Conservation (phyloP, 176 grass and related monocot genomes). For the Raddia guianensis region DNA sequence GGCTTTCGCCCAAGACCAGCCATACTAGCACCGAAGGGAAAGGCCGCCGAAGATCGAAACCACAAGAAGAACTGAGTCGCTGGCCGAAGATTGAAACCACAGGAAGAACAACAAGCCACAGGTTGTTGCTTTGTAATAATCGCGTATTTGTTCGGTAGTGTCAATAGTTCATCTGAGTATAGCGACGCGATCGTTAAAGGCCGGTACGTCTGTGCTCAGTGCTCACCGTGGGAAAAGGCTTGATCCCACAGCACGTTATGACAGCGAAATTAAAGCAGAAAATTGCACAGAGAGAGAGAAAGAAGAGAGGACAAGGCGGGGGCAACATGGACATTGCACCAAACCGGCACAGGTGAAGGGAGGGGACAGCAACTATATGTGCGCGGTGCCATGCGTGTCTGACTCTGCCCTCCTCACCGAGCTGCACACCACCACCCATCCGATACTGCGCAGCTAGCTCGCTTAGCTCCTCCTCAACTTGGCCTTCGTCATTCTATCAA, state of each 20-base stretch:
- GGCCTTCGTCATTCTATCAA: no score
- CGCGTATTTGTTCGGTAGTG: background rate
- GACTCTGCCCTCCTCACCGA: conserved; percentile 27
- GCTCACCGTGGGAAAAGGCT: conserved; percentile 1
- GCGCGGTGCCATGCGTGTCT: conserved; percentile 25
- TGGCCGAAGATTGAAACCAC: no score
- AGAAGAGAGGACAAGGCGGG: background rate
- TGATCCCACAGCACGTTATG: background rate
- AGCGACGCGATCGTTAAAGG: conserved; percentile 17
- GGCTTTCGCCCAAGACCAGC: no score
- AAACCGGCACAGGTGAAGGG: background rate
- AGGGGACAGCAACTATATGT: conserved; percentile 51
- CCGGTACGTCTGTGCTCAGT: conserved; percentile 5
- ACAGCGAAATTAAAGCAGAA: background rate
- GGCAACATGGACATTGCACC: conserved; percentile 43
- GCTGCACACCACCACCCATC: conserved; percentile 6
- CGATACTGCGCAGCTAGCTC: background rate
- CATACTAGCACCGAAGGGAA: no score
- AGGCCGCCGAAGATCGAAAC: no score
- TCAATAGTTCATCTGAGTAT: background rate
- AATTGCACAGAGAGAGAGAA: background rate
- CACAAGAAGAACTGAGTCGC: no score
- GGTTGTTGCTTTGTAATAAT: background rate
- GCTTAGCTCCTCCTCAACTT: background rate
- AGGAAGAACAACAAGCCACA: no score